Conservation (phyloP, 176 grass and related monocot genomes). For the Hordeum vulgare region MorexV3_pseudomolecules_assembly NC_058521.1:110231504-110232003, state of each 20-base stretch:
- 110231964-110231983: too few species aligned
- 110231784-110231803: not conserved
- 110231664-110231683: constrained; percentile 52
- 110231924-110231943: too few species aligned
- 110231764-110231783: not conserved
- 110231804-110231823: not conserved
- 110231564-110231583: constrained; percentile 13
- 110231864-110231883: constrained; percentile 5
- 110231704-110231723: constrained; percentile 6
- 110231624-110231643: not conserved
- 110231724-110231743: not conserved
- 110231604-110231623: not conserved
- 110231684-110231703: constrained; percentile 8
- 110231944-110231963: too few species aligned
- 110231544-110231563: constrained; percentile 5
- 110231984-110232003: too few species aligned
- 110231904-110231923: too few species aligned
- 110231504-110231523: not conserved
- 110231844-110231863: not conserved
- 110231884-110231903: not conserved
- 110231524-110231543: not conserved
- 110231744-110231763: not conserved
- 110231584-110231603: not conserved
- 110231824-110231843: not conserved
- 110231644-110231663: constrained; percentile 2